Conservation (phyloP, 495 filamentous ascomycete genomes). For the Chaetomium tenue region DNA sequence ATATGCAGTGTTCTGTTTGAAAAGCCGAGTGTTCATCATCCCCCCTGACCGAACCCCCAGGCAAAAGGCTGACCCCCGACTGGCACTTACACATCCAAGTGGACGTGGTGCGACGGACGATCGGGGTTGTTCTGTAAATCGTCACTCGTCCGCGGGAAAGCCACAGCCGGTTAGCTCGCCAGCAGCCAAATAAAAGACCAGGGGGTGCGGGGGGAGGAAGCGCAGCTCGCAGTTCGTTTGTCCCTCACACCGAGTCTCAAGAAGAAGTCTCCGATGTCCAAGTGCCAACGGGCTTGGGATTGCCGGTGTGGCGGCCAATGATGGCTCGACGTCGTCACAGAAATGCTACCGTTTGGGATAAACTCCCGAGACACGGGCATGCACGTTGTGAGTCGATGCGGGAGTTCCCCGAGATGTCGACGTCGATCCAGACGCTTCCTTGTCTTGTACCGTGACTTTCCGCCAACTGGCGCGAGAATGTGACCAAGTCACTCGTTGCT, state of each 20-base stretch:
- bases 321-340: not conserved
- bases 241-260: not conserved
- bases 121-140: not conserved
- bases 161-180: not conserved
- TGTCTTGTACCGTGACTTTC: not conserved
- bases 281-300: not conserved
- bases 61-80: not conserved
- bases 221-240: not conserved
- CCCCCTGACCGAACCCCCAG: not conserved
- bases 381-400: not conserved
- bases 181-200: not conserved
- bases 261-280: slow-evolving; percentile 5
- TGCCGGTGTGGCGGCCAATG: slow-evolving; percentile 11
- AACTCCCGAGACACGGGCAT: slow-evolving; percentile 8
- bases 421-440: not conserved
- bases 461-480: not conserved
- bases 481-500: not conserved
- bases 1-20: not conserved
- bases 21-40: not conserved
- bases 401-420: not conserved
- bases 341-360: slow-evolving; percentile 1
- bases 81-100: not conserved
- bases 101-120: not conserved
- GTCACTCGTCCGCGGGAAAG: not conserved
- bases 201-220: not conserved